Evolutionary conservation across 1,284 basidiomycete species (phyloP).

Genomic region (Fomitopsis pinicola): DNA sequence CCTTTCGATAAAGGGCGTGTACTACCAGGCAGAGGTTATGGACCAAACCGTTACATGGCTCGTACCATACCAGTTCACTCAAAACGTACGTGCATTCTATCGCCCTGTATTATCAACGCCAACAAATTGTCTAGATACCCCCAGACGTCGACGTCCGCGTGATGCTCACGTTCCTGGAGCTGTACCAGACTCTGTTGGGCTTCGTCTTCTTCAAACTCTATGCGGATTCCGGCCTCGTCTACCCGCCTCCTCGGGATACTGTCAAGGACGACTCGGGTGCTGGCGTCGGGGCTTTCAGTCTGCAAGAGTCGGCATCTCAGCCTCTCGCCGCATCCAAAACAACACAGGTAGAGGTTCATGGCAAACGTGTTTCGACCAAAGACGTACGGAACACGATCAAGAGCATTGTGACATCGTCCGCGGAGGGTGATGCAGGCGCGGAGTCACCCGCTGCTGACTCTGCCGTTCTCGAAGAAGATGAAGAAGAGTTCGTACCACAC

Average conservation of each 20-base stretch:
- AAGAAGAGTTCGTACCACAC: slow-evolving; percentile 70
- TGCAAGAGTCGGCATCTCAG: slow-evolving; percentile 54
- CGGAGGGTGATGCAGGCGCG: slow-evolving; percentile 31
- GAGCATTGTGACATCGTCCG: slow-evolving; percentile 37
- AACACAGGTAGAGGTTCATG: slow-evolving; percentile 47
- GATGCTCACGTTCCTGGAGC: slow-evolving; percentile 97
- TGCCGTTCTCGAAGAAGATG: slow-evolving; percentile 33
- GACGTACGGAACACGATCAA: slow-evolving; percentile 75
- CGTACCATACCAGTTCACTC: slow-evolving; percentile 97
- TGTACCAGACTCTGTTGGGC: slow-evolving; percentile 95
- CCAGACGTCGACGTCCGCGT: slow-evolving; percentile 96
- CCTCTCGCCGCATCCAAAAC: slow-evolving; percentile 28
- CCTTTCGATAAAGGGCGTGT: slow-evolving; percentile 97
- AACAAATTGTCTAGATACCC: slow-evolving; percentile 63
- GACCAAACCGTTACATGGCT: slow-evolving; percentile 96
- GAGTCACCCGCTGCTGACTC: slow-evolving; percentile 35
- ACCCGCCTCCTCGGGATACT: slow-evolving; percentile 88
- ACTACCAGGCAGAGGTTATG: slow-evolving; percentile 95
- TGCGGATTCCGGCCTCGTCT: slow-evolving; percentile 89
- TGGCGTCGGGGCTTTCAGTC: slow-evolving; percentile 84
- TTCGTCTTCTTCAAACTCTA: slow-evolving; percentile 98
- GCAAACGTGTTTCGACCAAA: slow-evolving; percentile 60
- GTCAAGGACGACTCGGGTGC: slow-evolving; percentile 86
- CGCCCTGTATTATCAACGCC: background rate
- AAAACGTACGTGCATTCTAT: slow-evolving; percentile 59